A percentile compares a stretch with the other conserved stretches of the same genome.
phyloP scores from a whole-genome alignment of 1,139 yeast genomes.

The Saccharomyces hybrid region DNA sequence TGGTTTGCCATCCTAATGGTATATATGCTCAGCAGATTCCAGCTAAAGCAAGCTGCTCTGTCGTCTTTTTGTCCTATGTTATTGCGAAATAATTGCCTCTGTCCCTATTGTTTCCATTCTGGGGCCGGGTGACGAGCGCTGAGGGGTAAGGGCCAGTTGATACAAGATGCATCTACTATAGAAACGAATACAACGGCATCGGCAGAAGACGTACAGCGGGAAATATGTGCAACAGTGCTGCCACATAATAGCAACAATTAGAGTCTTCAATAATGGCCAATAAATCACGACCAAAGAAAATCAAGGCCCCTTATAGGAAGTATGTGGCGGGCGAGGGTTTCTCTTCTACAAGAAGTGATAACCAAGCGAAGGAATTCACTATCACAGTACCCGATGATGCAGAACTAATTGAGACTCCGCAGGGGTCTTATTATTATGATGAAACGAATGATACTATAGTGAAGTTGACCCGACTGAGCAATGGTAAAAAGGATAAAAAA shows the following conservation, averaged over 20 bases:
- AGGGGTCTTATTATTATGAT: slow-evolving; percentile 13
- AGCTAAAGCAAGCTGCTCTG: too few relatives aligned
- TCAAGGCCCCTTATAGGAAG: slow-evolving; percentile 67
- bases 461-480: background rate
- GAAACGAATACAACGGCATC: background rate
- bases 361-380: slow-evolving; percentile 6
- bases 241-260: background rate
- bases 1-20: too few relatives aligned
- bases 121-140: background rate
- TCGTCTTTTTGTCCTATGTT: background rate
- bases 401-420: slow-evolving; percentile 16
- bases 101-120: background rate
- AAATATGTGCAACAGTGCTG: background rate
- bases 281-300: slow-evolving; percentile 77
- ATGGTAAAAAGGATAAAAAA: background rate
- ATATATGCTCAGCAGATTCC: background rate
- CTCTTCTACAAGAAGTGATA: slow-evolving; percentile 26
- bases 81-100: background rate
- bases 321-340: slow-evolving; percentile 59
- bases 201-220: background rate
- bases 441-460: slow-evolving; percentile 6
- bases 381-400: slow-evolving; percentile 25
- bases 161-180: background rate
- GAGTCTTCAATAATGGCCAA: slow-evolving; percentile 50
- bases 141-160: background rate